Base-by-base conservation (phyloP, 768 basidiomycete genomes). In the Rubroboletus satanas region DNA sequence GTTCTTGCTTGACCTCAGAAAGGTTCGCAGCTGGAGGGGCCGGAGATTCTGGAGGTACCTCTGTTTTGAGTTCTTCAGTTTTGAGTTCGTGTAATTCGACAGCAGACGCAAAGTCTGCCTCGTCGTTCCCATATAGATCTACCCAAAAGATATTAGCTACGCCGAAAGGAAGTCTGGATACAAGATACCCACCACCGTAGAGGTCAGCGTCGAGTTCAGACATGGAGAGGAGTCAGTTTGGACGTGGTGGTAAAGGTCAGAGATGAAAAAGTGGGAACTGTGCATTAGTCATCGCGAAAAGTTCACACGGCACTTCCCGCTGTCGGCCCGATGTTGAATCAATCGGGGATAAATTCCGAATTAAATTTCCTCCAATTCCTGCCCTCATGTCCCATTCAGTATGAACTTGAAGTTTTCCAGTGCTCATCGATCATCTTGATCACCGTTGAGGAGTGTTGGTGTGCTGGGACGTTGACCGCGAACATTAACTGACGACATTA, bases 181-280 rank as follows among this genome's bases (percentile, higher is more conserved):
- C 1, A 7, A 21, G 14, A 46, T 1, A 23, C 84, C 53, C 68
- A 90, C 92, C 92, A 65, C 90, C 90, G 66, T 94, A 94, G 50
- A 93, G 80, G 71, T 93, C 92, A 73, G 88, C 88, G 71, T 93
- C 89, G 71, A 90, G 85, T 75, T 90, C 88, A 59, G 86, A 84
- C 88, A 88, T 88, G 52, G 38, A 48, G 49, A 51, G 41, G 33
- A 45, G 54, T 50, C 21, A 29, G 52, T 52, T 52, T 51, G 56
- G 52, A 55, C 41, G 61, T 70, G 59, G 68, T 75, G 68, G 69
- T 72, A 56, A 69, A 71, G 68, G 74, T 71, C 58, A 68, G 63
- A 60, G 61, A 69, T 38, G 64, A 61, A 71, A 68, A 70, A 62
- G 49, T 42, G 36, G 36, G 26, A 54, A 36, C 31, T 26, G 49